Conservation (phyloP, 345 rosid genomes). For the Lumnitzera littorea region DNA sequence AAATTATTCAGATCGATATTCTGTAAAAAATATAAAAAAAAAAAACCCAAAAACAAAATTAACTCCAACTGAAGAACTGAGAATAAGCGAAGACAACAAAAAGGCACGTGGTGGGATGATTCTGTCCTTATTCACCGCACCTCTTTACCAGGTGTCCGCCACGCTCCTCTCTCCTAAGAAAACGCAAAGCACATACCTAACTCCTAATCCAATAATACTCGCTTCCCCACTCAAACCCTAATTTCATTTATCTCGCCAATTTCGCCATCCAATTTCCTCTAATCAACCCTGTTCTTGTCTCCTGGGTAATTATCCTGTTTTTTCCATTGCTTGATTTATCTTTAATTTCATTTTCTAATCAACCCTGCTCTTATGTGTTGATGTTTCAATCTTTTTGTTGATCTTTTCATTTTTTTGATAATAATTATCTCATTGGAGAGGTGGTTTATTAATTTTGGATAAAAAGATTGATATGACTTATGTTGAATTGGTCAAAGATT, state of each 20-base stretch:
- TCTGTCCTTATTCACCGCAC: slow-evolving; percentile 20
- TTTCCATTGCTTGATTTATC: no score
- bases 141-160: slow-evolving; percentile 27
- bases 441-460: no score
- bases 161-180: slow-evolving; percentile 31
- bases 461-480: not conserved
- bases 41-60: no score
- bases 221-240: not conserved
- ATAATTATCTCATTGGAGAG: not conserved
- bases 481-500: not conserved
- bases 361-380: no score
- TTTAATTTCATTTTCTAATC: no score
- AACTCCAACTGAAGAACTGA: no score
- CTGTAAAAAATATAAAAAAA: no score
- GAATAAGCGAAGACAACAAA: not conserved
- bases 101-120: slow-evolving; percentile 31
- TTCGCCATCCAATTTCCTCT: no score
- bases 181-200: not conserved
- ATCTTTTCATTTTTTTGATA: no score
- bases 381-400: not conserved
- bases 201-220: not conserved
- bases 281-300: no score
- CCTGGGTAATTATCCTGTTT: no score
- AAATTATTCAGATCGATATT: no score
- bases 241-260: not conserved